These are phyloP conservation scores for Cajanus cajan DNA, from an alignment of 306 rosid species.

Conservation along the genomic window DNA sequence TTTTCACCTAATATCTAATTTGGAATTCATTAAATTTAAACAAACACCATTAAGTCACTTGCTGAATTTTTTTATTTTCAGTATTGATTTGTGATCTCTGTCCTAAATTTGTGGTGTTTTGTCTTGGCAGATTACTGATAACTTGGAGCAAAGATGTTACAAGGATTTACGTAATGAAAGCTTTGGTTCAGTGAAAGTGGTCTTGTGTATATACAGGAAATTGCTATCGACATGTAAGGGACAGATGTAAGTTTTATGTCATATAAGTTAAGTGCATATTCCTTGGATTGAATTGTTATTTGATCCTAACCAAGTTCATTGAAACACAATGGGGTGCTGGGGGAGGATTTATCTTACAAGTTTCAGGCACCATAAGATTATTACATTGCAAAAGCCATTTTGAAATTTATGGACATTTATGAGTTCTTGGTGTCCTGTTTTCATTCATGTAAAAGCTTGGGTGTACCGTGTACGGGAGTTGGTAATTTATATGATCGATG, in stretches of 20 bases:
- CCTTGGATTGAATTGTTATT: conserved; percentile 15
- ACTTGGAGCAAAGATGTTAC: conserved; percentile 80
- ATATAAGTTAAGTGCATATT: conserved; percentile 5
- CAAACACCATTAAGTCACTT: conserved; percentile 14
- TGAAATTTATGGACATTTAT: conserved; percentile 23
- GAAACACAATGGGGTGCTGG: conserved; percentile 10
- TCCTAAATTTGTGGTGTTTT: conserved; percentile 29
- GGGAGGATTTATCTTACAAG: conserved; percentile 15
- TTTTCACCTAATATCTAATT: conserved; percentile 21
- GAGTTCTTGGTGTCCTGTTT: conserved; percentile 8
- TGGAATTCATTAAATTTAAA: conserved; percentile 13
- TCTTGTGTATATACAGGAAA: conserved; percentile 70
- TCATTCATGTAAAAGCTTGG: conserved; percentile 15
- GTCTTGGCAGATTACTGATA: conserved; percentile 65
- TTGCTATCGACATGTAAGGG: conserved; percentile 68
- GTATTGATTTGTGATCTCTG: conserved; percentile 23
- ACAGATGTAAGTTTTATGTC: conserved; percentile 72
- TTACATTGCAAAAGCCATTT: conserved; percentile 14
- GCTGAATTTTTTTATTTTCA: conserved; percentile 11
- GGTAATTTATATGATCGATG: conserved; percentile 17
- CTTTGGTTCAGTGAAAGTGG: conserved; percentile 71
- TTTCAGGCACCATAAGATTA: conserved; percentile 10
- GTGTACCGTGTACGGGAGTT: not conserved
- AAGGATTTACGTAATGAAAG: conserved; percentile 83
- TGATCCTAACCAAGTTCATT: conserved; percentile 19